A percentile compares a stretch with the other conserved stretches of the same genome.
Conservation (phyloP, 208 protist genomes). For the Angomonas ambiguus region DNA sequence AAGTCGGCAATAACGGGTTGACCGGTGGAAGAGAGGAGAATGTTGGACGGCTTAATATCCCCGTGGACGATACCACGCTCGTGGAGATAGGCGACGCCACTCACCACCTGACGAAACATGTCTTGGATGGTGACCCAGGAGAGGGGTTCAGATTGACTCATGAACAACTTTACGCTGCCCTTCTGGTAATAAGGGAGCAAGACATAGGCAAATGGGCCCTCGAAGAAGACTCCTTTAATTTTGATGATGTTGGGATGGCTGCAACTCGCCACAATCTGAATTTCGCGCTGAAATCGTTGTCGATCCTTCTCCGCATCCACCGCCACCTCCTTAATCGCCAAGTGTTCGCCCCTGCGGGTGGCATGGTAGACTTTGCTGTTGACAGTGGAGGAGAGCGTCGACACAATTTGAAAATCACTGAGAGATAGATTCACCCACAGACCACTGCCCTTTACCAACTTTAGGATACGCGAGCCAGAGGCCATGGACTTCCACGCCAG, state of each 20-base stretch:
- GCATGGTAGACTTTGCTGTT: slow-evolving; percentile 78
- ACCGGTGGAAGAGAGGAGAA: slow-evolving; percentile 62
- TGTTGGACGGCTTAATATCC: slow-evolving; percentile 74
- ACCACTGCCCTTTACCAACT: slow-evolving; percentile 59
- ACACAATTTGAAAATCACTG: slow-evolving; percentile 54
- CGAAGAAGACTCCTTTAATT: slow-evolving; percentile 75
- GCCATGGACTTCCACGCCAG: slow-evolving; percentile 66
- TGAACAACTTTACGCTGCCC: slow-evolving; percentile 33
- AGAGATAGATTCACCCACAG: slow-evolving; percentile 66
- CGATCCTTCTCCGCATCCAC: slow-evolving; percentile 41
- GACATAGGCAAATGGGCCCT: slow-evolving; percentile 66
- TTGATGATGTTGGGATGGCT: slow-evolving; percentile 63
- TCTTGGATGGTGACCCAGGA: slow-evolving; percentile 49
- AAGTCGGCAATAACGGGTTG: slow-evolving; percentile 77
- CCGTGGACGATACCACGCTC: slow-evolving; percentile 70
- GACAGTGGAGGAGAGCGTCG: slow-evolving; percentile 44
- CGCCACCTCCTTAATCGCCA: slow-evolving; percentile 62
- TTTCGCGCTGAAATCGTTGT: slow-evolving; percentile 52
- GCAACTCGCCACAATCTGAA: slow-evolving; percentile 48
- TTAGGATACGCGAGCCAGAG: slow-evolving; percentile 54
- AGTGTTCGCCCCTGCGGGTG: slow-evolving; percentile 41
- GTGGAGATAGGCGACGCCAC: slow-evolving; percentile 65
- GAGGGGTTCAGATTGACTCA: slow-evolving; percentile 35
- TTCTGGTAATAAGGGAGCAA: slow-evolving; percentile 52
- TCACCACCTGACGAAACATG: slow-evolving; percentile 59